phyloP scores from a whole-genome alignment of 768 basidiomycete genomes.

The Termitomyces bulborhizus region DNA sequence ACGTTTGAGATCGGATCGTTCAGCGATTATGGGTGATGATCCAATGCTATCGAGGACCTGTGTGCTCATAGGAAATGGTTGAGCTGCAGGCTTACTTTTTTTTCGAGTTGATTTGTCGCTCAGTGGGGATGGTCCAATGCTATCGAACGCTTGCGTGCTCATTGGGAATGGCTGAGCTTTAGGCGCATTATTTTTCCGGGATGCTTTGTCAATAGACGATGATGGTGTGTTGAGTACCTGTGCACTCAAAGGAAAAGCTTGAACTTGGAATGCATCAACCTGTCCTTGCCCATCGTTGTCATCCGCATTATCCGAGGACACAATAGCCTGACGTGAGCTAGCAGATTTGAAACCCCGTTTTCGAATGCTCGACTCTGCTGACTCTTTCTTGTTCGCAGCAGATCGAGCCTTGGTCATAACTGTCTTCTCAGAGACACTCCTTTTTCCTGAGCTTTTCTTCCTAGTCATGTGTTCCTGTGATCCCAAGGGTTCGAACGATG shows the following conservation, averaged over 20 bases:
- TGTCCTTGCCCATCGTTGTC: background rate
- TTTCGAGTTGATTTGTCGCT: background rate
- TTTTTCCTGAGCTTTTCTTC: slow-evolving; percentile 2
- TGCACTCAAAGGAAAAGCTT: slow-evolving; percentile 46
- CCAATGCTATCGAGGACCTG: slow-evolving; percentile 34
- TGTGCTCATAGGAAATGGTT: slow-evolving; percentile 46
- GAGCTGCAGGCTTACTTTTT: slow-evolving; percentile 6
- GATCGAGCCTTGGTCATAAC: background rate
- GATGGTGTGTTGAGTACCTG: slow-evolving; percentile 28
- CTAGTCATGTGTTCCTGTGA: background rate
- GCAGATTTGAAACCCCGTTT: background rate
- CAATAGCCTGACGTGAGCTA: background rate
- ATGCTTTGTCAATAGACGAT: background rate
- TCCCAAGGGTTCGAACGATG: background rate
- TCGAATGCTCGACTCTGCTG: background rate
- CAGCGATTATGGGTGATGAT: slow-evolving; percentile 9
- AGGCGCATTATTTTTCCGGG: background rate
- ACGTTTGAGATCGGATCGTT: slow-evolving; percentile 12
- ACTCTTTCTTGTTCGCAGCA: background rate
- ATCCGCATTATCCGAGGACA: slow-evolving; percentile 3
- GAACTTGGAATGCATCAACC: slow-evolving; percentile 4
- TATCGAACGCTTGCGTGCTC: slow-evolving; percentile 37
- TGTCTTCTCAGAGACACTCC: slow-evolving; percentile 6
- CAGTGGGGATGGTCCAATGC: slow-evolving; percentile 20
- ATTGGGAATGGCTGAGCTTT: slow-evolving; percentile 40